Evolutionary conservation across 306 rosid genomes (phyloP).

Genomic region (Astragalus glycyphyllos): DNA sequence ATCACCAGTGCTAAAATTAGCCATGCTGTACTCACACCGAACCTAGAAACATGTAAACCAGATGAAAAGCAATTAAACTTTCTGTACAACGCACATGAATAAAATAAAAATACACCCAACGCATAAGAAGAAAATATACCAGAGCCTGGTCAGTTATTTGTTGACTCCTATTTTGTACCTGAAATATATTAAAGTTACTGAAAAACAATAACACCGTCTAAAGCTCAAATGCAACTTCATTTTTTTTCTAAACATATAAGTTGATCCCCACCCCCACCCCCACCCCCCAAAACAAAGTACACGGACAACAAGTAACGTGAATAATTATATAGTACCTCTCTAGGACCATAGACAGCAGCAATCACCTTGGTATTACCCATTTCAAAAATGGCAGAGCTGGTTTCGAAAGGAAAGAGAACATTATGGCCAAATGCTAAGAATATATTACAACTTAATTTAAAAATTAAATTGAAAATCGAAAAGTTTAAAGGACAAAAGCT

Average conservation of each 20-base stretch:
- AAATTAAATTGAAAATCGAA: neutral
- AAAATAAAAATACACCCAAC: neutral
- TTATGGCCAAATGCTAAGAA: slow-evolving; percentile 19
- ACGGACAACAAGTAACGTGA: neutral
- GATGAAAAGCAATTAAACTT: neutral
- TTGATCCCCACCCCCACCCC: neutral
- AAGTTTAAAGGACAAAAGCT: neutral
- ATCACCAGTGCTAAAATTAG: slow-evolving; percentile 96
- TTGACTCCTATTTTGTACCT: slow-evolving; percentile 87
- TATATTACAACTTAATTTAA: neutral
- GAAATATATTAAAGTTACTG: slow-evolving; percentile 32
- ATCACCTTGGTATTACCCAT: slow-evolving; percentile 94
- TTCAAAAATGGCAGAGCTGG: slow-evolving; percentile 85
- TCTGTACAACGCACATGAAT: slow-evolving; percentile 15
- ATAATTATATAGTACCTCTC: slow-evolving; percentile 62
- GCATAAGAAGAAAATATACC: slow-evolving; percentile 47
- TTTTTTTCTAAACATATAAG: neutral
- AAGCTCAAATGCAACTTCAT: slow-evolving; percentile 22
- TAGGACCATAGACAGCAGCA: slow-evolving; percentile 93
- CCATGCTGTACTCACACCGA: slow-evolving; percentile 92
- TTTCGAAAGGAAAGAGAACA: slow-evolving; percentile 4
- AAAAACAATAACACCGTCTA: neutral
- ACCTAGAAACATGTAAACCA: slow-evolving; percentile 53
- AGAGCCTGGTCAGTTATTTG: slow-evolving; percentile 71
- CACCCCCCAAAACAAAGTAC: neutral